Evolutionary conservation across 805 yeast species (phyloP).

Genomic region (Teunomyces cretensis): DNA sequence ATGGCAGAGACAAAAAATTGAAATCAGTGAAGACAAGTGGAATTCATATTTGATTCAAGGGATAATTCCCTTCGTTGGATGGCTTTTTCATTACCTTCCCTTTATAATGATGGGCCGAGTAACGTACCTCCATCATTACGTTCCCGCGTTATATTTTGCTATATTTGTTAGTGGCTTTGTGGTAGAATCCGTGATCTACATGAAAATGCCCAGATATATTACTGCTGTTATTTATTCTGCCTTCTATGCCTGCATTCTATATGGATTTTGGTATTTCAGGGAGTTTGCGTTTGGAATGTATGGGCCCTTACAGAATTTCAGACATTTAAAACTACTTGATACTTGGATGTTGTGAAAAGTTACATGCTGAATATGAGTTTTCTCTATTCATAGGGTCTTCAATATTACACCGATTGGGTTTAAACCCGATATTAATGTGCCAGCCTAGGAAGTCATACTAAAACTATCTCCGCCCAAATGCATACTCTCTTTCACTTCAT

Average conservation of each 20-base stretch:
- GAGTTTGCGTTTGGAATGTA: slow-evolving; percentile 83
- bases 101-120: slow-evolving; percentile 45
- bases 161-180: slow-evolving; percentile 21
- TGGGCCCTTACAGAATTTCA: slow-evolving; percentile 28
- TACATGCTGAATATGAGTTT: too few species aligned
- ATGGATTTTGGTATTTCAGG: slow-evolving; percentile 57
- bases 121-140: slow-evolving; percentile 45
- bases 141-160: slow-evolving; percentile 42
- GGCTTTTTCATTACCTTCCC: slow-evolving; percentile 42
- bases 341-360: slow-evolving; percentile 15
- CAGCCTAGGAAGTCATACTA: too few species aligned
- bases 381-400: too few species aligned
- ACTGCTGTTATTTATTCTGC: slow-evolving; percentile 36
- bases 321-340: slow-evolving; percentile 30
- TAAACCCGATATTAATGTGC: too few species aligned
- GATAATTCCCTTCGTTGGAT: slow-evolving; percentile 37
- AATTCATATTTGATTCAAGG: slow-evolving; percentile 29
- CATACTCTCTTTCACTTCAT: too few species aligned
- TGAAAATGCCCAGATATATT: slow-evolving; percentile 13
- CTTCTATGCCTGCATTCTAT: slow-evolving; percentile 52
- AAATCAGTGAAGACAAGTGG: slow-evolving; percentile 24
- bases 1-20: slow-evolving; percentile 34
- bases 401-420: too few species aligned
- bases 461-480: too few species aligned
- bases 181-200: slow-evolving; percentile 20